Evolutionary conservation across 2,329 filamentous ascomycete species (phyloP).

Genomic region (Pseudogymnoascus sp.): DNA sequence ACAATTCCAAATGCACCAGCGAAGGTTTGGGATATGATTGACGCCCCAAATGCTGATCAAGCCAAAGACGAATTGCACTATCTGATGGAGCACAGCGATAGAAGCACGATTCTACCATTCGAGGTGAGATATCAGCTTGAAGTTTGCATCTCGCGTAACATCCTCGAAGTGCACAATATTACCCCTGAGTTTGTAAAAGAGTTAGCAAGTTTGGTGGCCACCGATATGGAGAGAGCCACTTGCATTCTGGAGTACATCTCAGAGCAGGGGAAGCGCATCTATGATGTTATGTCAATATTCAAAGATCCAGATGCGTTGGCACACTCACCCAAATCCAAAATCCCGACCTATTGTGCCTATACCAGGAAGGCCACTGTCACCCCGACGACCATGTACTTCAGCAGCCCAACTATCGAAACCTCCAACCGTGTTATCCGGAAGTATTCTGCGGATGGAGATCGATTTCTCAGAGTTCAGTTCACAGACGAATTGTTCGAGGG

Average conservation of each 20-base stretch:
- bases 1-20: conserved; percentile 30
- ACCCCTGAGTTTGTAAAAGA: conserved; percentile 57
- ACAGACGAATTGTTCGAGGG: conserved; percentile 61
- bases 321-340: conserved; percentile 41
- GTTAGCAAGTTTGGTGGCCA: conserved; percentile 45
- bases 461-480: conserved; percentile 85
- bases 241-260: conserved; percentile 68
- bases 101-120: conserved; percentile 50
- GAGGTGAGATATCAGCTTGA: conserved; percentile 83
- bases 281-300: conserved; percentile 69
- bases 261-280: conserved; percentile 54
- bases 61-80: conserved; percentile 18
- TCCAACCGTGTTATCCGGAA: conserved; percentile 81
- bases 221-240: conserved; percentile 43
- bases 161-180: conserved; percentile 71
- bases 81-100: conserved; percentile 13
- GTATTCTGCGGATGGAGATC: conserved; percentile 60
- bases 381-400: conserved; percentile 73
- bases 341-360: conserved; percentile 67
- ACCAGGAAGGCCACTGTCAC: conserved; percentile 74
- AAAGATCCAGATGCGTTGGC: conserved; percentile 41
- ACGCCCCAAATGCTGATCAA: conserved; percentile 16
- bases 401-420: conserved; percentile 71
- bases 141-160: conserved; percentile 76
- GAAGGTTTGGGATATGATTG: conserved; percentile 39